Evolutionary conservation across 352 stramenopile species (phyloP).

Genomic region (Pythium periplocum): DNA sequence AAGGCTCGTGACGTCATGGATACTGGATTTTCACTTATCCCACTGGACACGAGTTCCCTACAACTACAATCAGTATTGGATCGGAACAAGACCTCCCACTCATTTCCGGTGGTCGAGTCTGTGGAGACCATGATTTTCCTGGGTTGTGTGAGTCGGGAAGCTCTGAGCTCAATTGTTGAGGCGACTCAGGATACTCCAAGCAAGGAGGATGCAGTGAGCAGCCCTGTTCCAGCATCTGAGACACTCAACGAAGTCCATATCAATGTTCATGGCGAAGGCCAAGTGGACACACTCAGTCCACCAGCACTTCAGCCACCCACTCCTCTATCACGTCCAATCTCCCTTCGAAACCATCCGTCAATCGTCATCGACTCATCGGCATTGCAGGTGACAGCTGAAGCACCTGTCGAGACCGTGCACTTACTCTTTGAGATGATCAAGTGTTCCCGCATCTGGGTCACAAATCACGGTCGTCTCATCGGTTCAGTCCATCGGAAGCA

Average conservation of each 20-base stretch:
- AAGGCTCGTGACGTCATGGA: conserved; percentile 55
- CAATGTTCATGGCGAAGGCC: no score
- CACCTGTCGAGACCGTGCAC: conserved; percentile 54
- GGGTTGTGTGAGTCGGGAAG: conserved; percentile 30
- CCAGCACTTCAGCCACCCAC: no score
- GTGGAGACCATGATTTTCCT: conserved; percentile 36
- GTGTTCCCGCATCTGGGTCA: conserved; percentile 27
- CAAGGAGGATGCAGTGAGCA: no score
- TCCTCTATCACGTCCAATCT: no score
- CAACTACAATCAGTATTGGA: conserved; percentile 27
- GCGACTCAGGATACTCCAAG: conserved; percentile 2
- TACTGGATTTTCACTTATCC: conserved; percentile 24
- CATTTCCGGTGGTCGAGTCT: conserved; percentile 39
- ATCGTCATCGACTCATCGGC: conserved; percentile 38
- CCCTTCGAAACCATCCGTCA: conserved; percentile 16
- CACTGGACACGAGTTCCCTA: conserved; percentile 25
- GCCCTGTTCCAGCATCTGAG: no score
- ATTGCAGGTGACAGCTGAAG: conserved; percentile 50
- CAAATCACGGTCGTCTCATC: conserved; percentile 37
- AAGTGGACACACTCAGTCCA: no score
- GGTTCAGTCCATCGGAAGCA: conserved; percentile 46
- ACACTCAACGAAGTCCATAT: no score
- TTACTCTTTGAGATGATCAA: conserved; percentile 70
- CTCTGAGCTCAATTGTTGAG: conserved; percentile 15
- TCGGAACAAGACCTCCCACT: conserved; percentile 6